Percentiles rank a stretch among this genome's conserved stretches.
Evolutionary conservation across 1,284 basidiomycete genomes (phyloP).

Genomic region (Ceratobasidium sp.): DNA sequence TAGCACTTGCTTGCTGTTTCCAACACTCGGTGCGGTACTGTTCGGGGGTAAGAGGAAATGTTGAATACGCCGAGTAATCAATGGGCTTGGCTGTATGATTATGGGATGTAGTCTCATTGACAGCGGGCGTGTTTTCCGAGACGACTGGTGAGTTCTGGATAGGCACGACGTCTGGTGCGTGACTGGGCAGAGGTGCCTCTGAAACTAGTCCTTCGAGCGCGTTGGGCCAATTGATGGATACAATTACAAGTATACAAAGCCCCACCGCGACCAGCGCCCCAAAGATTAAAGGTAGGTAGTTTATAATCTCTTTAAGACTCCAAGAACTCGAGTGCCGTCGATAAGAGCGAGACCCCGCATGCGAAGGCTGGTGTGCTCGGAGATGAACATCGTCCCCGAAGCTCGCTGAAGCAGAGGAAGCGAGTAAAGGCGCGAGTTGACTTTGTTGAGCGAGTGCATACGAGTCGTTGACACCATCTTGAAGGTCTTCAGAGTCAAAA

Average conservation of each 20-base stretch:
- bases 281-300: slow-evolving; percentile 56
- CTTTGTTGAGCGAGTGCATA: slow-evolving; percentile 33
- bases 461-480: slow-evolving; percentile 4
- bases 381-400: slow-evolving; percentile 40
- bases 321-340: neutral
- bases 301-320: neutral
- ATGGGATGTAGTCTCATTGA: slow-evolving; percentile 12
- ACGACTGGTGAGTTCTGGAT: slow-evolving; percentile 3
- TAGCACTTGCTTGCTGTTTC: slow-evolving; percentile 61
- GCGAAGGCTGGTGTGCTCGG: slow-evolving; percentile 4
- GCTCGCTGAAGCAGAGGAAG: slow-evolving; percentile 37
- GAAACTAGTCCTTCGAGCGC: slow-evolving; percentile 61
- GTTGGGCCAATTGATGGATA: slow-evolving; percentile 66
- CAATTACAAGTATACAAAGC: slow-evolving; percentile 65
- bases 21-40: slow-evolving; percentile 70
- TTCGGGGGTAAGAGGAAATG: slow-evolving; percentile 67
- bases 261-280: slow-evolving; percentile 64
- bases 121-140: slow-evolving; percentile 30
- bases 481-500: slow-evolving; percentile 6
- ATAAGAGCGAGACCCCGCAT: slow-evolving; percentile 12
- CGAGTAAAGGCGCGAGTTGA: slow-evolving; percentile 36
- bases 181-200: slow-evolving; percentile 47
- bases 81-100: slow-evolving; percentile 58
- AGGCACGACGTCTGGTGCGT: slow-evolving; percentile 9
- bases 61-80: slow-evolving; percentile 70